These are phyloP conservation scores for Sporisorium scitamineum DNA, from an alignment of 1,284 basidiomycete species.

Conservation along the genomic window DNA sequence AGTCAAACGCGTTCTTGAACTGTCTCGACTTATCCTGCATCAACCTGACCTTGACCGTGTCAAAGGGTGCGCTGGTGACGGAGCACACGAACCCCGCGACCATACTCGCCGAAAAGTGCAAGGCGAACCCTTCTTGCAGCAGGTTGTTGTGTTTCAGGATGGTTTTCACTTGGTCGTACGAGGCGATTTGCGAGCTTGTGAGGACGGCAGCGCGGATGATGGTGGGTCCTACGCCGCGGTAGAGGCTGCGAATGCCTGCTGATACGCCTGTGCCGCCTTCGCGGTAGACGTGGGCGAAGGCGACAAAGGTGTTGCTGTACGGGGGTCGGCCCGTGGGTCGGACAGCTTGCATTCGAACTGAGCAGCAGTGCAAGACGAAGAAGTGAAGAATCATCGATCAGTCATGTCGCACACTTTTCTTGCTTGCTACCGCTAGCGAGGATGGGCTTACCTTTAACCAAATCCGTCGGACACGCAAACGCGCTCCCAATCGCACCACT, in stretches of 20 bases:
- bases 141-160: constrained; percentile 33
- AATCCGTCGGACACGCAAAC: constrained; percentile 56
- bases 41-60: constrained; percentile 56
- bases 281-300: constrained; percentile 46
- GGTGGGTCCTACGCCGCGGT: constrained; percentile 55
- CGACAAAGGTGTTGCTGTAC: constrained; percentile 54
- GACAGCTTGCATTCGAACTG: constrained; percentile 57
- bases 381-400: background rate
- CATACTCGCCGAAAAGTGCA: constrained; percentile 55
- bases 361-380: background rate
- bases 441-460: constrained; percentile 54
- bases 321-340: constrained; percentile 46
- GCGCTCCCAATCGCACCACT: constrained; percentile 56
- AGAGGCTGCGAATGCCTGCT: constrained; percentile 47
- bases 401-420: background rate
- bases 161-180: constrained; percentile 57
- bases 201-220: constrained; percentile 54
- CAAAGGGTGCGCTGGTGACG: constrained; percentile 51
- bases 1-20: constrained; percentile 47
- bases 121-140: constrained; percentile 44
- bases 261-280: constrained; percentile 31
- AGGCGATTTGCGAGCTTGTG: constrained; percentile 55
- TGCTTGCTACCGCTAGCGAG: background rate
- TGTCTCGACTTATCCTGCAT: constrained; percentile 54
- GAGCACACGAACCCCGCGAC: constrained; percentile 57